phyloP scores from a whole-genome alignment of 306 rosid species.

The Citrullus colocynthis region DNA sequence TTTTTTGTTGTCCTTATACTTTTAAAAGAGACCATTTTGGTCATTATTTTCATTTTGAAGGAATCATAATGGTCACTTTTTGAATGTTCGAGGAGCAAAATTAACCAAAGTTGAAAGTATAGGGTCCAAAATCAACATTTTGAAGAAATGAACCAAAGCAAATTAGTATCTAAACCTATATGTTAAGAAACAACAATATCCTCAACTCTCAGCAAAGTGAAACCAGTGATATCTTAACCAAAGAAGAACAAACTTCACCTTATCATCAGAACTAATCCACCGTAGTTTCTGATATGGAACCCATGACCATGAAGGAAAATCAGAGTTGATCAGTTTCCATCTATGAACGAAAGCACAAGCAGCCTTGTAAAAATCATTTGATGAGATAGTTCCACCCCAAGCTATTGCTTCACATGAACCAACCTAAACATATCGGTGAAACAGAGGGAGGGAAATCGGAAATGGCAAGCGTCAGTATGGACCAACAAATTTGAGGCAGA shows the following conservation, averaged over 20 bases:
- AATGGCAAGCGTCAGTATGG: neutral
- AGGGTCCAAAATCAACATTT: too few relatives aligned
- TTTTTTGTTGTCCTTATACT: too few relatives aligned
- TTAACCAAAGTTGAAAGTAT: too few relatives aligned
- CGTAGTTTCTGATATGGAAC: constrained; percentile 23
- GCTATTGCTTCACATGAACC: neutral
- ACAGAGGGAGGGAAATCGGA: neutral
- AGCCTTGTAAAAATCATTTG: constrained; percentile 36
- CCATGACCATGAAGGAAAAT: constrained; percentile 65
- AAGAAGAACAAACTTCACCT: constrained; percentile 14
- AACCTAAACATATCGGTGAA: neutral
- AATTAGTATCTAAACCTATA: neutral
- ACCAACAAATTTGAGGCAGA: neutral
- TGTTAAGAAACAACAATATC: neutral
- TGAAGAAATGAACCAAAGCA: too few relatives aligned
- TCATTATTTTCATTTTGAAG: too few relatives aligned
- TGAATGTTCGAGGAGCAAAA: too few relatives aligned
- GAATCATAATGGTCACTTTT: too few relatives aligned
- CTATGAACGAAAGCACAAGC: constrained; percentile 40
- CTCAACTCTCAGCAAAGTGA: neutral
- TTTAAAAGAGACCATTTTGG: too few relatives aligned
- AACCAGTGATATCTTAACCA: neutral
- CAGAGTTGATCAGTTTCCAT: constrained; percentile 40
- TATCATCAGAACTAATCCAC: constrained; percentile 21
- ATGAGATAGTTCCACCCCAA: constrained; percentile 60